A percentile compares a stretch with the other conserved stretches of the same genome.
These are phyloP conservation scores for Penicillium sp. DNA, from an alignment of 2,329 filamentous ascomycete species.

Conservation along the genomic window DNA sequence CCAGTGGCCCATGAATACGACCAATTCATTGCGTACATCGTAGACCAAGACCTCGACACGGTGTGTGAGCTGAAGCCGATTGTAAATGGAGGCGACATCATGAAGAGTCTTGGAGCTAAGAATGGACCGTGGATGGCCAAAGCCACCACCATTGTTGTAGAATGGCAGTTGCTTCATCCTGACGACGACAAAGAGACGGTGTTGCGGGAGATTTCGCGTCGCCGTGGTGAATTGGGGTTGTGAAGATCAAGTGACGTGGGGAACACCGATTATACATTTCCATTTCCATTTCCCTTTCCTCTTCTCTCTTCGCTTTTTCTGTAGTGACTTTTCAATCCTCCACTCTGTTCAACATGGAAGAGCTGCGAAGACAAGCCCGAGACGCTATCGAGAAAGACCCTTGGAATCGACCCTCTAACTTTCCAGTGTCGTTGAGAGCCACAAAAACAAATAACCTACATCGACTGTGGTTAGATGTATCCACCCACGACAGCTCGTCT, in stretches of 20 bases:
- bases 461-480: conserved; percentile 31
- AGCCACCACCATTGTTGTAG: conserved; percentile 72
- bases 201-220: conserved; percentile 54
- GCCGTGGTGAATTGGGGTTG: conserved; percentile 48
- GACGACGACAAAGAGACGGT: conserved; percentile 54
- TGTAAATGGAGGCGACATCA: conserved; percentile 69
- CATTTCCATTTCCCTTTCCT: conserved; percentile 1
- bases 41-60: conserved; percentile 44
- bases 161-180: conserved; percentile 84
- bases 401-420: conserved; percentile 9
- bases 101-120: conserved; percentile 57
- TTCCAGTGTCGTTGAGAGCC: conserved; percentile 4
- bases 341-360: conserved; percentile 21
- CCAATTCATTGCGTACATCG: conserved; percentile 49
- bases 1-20: conserved; percentile 49
- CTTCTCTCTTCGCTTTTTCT: neutral
- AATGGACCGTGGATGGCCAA: conserved; percentile 76
- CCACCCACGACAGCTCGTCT: conserved; percentile 16
- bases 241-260: conserved; percentile 11
- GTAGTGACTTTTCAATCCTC: neutral
- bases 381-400: conserved; percentile 17
- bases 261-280: conserved; percentile 6
- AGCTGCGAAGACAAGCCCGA: conserved; percentile 26
- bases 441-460: conserved; percentile 13
- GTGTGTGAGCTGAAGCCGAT: conserved; percentile 56